Base-by-base conservation (phyloP, 1,284 basidiomycete genomes). In the Stygiomarasmius scandens region DNA sequence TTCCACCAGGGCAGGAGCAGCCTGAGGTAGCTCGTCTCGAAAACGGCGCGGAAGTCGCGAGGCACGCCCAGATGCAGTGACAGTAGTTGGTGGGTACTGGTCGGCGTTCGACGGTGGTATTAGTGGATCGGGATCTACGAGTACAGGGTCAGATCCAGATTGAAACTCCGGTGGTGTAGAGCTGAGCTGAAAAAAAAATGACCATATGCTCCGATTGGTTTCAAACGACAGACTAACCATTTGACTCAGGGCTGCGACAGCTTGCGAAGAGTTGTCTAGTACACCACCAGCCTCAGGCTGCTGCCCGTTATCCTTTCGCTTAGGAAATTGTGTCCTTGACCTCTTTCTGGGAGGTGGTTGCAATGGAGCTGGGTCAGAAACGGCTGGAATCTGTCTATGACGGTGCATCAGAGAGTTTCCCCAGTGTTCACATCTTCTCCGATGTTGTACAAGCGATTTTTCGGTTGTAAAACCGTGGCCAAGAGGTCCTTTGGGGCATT, bases 381-480 rank as follows among this genome's bases (percentile, higher is more conserved):
- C 41, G 34, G 14, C 10, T 41, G 36, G 32, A 8, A 8, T 8
- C 14, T 34, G 8, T 34, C 14, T 34, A 14, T 34, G n/a, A n/a
- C n/a, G n/a, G n/a, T n/a, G n/a, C n/a, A n/a, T n/a, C n/a, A 34
- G 8, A 14, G 32, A 8, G 8, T 14, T 34, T 34, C 14, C 32
- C 12, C 16, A 20, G 8, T 8, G 19, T n/a, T 52, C 29, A 43
- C 50, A 52, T 2, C 14, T 52, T 5, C 8, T 8, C 3, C 20
- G 11, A 22, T 52, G 50, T 25, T 41, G n/a, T 25, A 2, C 19
- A 14, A 43, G 50, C 9, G 50, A 6, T 14, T 10, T n/a, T 24
- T 36, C 50, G 4, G 50, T 19, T n/a, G n/a, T n/a, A 43, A 43
- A 52, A 14, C 36, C 50, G 19, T 52, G 50, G n/a, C 50, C 50